Percentiles rank a stretch among this genome's conserved stretches.
Evolutionary conservation across 2,329 filamentous ascomycete species (phyloP).

Genomic region (Zelopaecilomyces penicillatus): DNA sequence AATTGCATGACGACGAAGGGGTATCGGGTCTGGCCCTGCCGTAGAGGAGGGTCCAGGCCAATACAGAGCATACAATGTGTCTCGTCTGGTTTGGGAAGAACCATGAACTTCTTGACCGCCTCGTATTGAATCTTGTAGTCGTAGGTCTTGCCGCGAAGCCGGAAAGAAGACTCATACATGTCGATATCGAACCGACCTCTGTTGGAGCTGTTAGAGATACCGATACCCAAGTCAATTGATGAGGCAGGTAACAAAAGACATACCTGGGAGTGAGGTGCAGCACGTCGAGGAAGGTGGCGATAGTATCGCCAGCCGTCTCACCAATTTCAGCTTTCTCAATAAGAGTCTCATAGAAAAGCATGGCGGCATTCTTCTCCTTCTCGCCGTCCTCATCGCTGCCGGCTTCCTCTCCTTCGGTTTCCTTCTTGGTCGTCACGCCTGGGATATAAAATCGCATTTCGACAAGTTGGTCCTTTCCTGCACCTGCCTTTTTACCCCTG

Average conservation of each 20-base stretch:
- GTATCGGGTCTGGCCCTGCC: slow-evolving; percentile 95
- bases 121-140: slow-evolving; percentile 99
- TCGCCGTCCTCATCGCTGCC: slow-evolving; percentile 46
- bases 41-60: slow-evolving; percentile 85
- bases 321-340: slow-evolving; percentile 99
- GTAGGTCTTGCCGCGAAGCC: slow-evolving; percentile 95
- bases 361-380: slow-evolving; percentile 88
- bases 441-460: slow-evolving; percentile 99
- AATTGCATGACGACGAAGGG: slow-evolving; percentile 99
- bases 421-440: slow-evolving; percentile 74
- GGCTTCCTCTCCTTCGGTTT: slow-evolving; percentile 59
- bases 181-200: slow-evolving; percentile 99
- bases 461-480: slow-evolving; percentile 83
- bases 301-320: slow-evolving; percentile 96
- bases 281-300: slow-evolving; percentile 93
- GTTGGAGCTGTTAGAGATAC: slow-evolving; percentile 11
- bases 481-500: slow-evolving; percentile 82
- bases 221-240: background rate
- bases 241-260: slow-evolving; percentile 6
- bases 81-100: slow-evolving; percentile 97
- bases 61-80: slow-evolving; percentile 91
- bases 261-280: slow-evolving; percentile 92
- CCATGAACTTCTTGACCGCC: slow-evolving; percentile 96
- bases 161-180: slow-evolving; percentile 97
- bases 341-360: slow-evolving; percentile 94